phyloP scores from a whole-genome alignment of 768 basidiomycete species.

The Macrolepiota fuliginosa region DNA sequence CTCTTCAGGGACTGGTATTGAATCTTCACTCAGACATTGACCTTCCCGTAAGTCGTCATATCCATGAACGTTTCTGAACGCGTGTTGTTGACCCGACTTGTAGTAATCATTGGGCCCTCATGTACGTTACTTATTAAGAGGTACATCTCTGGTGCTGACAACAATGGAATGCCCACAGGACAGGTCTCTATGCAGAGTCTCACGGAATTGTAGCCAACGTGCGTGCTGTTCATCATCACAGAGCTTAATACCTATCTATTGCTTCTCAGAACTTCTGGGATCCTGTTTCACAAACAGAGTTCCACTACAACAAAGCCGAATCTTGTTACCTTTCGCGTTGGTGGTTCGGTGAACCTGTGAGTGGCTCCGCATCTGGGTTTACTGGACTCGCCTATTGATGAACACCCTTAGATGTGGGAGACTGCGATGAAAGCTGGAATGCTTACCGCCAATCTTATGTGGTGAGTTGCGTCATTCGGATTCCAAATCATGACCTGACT shows the following conservation, averaged over 20 bases:
- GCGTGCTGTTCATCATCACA: constrained; percentile 17
- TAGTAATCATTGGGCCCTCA: constrained; percentile 88
- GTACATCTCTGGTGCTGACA: background rate
- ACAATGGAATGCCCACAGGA: constrained; percentile 45
- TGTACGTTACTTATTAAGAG: constrained; percentile 42
- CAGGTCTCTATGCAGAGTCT: constrained; percentile 84
- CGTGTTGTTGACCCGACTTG: background rate
- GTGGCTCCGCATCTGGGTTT: constrained; percentile 13
- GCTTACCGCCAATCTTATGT: constrained; percentile 87
- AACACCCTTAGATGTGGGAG: constrained; percentile 77
- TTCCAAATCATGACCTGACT: background rate
- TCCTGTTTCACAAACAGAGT: constrained; percentile 56
- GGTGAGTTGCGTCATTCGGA: constrained; percentile 44
- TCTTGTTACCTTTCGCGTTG: constrained; percentile 67
- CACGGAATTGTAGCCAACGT: constrained; percentile 93
- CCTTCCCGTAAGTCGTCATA: constrained; percentile 72
- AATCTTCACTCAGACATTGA: constrained; percentile 61
- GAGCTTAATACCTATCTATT: background rate
- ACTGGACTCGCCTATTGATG: background rate
- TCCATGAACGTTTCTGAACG: background rate
- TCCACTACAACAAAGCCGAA: constrained; percentile 66
- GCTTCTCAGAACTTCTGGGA: constrained; percentile 85
- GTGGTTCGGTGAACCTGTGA: constrained; percentile 90
- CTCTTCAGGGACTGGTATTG: constrained; percentile 4
- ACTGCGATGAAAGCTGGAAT: constrained; percentile 74